phyloP scores from a whole-genome alignment of 495 filamentous ascomycete species.

The Lasiosphaeriaceae sp. region DNA sequence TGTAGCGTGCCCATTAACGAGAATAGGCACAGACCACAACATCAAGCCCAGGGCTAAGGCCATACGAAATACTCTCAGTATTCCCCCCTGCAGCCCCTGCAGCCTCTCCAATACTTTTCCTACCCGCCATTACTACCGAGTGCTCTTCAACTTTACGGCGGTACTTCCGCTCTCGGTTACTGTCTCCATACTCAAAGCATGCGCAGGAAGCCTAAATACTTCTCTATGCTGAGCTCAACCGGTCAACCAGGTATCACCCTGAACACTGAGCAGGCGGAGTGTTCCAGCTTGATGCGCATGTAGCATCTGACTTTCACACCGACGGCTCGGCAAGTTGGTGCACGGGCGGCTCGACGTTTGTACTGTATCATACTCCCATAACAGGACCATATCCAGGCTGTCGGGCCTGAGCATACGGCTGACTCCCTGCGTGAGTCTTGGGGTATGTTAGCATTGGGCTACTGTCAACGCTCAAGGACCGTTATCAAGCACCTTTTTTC shows the following conservation, averaged over 20 bases:
- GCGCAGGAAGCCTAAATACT: background rate
- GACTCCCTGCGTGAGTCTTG: conserved; percentile 23
- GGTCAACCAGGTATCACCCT: conserved; percentile 35
- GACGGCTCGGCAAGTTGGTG: conserved; percentile 3
- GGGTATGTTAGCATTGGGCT: conserved; percentile 19
- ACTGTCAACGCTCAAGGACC: conserved; percentile 23
- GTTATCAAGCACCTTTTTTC: conserved; percentile 51
- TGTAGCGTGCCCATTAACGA: too few relatives aligned
- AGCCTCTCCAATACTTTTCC: background rate
- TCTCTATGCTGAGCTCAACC: conserved; percentile 14
- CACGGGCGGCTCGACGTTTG: conserved; percentile 6
- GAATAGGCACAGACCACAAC: background rate
- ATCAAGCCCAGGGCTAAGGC: too few relatives aligned
- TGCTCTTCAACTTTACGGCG: background rate
- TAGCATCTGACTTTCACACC: background rate
- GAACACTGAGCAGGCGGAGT: conserved; percentile 27
- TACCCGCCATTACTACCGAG: background rate
- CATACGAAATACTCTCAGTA: too few relatives aligned
- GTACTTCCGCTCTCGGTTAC: background rate
- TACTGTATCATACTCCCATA: conserved; percentile 15
- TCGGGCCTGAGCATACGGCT: conserved; percentile 24
- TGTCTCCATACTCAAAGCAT: background rate
- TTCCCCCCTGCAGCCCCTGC: background rate
- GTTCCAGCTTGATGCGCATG: background rate
- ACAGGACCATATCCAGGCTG: conserved; percentile 39